Evolutionary conservation across 768 basidiomycete species (phyloP), one percentile per base, ranked within the genome.

Genomic region (Chlorophyllum brunneum): DNA sequence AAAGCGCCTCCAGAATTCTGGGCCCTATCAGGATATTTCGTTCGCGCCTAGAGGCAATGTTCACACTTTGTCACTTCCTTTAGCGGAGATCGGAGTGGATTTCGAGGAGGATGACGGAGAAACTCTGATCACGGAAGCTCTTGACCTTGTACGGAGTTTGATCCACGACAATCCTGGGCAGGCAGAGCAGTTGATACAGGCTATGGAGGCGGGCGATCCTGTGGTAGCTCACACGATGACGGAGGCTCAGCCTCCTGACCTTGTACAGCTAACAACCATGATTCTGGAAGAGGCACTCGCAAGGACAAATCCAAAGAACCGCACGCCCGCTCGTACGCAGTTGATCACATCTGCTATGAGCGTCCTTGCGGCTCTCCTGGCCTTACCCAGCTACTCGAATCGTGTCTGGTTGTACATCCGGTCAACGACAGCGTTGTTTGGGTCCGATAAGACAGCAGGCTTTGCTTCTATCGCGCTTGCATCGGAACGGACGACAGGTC

Each of bases 351-450:
- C 88, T 6, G 82, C 90, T 3, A 80, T 95, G 72, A 88, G 83
- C 48, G 85, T 95, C 10, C 78, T 95, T 16, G 77, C 88, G 3
- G 85, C 85, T 0, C 75, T 95, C 26, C 76, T 94, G 30, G 80
- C 83, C 1, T 69, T 89, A 10, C 88, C 88, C 1, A 75, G 73
- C 39, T 86, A 86, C 61, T 87, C 89, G n/a, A 81, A 82, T 57
- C 79, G 87, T 2, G 88, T 95, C 20, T 95, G 92, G 93, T 72
- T 92, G 8, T 94, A 88, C 60, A 79, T 95, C 16, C 84, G 92
- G 10, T 87, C 88, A 4, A 87, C 92, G 0, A 73, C 79, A 0
- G 78, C 83, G 18, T 76, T 97, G 23, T 92, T 95, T 59, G 86
- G 88, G 15, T 74, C 82, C 4, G 82, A 81, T 22, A 73, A 73